These are phyloP conservation scores for Berkeleyomyces rouxiae DNA, from an alignment of 2,329 filamentous ascomycete genomes.

Conservation along the genomic window DNA sequence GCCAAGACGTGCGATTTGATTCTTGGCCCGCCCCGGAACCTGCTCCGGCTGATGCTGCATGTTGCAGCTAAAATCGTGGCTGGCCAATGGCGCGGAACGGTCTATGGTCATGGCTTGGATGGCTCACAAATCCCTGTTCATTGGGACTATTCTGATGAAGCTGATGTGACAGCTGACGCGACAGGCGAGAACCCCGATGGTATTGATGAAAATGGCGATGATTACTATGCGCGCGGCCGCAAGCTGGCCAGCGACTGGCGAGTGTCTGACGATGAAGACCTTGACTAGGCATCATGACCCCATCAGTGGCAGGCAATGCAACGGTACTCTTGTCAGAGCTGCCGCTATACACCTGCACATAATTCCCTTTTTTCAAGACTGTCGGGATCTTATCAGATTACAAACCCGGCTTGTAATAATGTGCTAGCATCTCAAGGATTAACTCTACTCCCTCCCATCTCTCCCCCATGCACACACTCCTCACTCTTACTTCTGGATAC, in stretches of 20 bases:
- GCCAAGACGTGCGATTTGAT: constrained; percentile 63
- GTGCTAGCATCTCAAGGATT: neutral
- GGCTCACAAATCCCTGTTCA: constrained; percentile 39
- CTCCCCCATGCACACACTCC: neutral
- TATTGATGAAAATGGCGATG: constrained; percentile 12
- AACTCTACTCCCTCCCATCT: neutral
- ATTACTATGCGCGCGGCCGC: constrained; percentile 11
- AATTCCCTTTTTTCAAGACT: neutral
- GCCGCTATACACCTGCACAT: neutral
- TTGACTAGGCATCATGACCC: constrained; percentile 6
- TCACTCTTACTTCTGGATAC: neutral
- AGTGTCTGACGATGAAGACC: constrained; percentile 9
- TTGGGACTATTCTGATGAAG: constrained; percentile 45
- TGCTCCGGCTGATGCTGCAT: constrained; percentile 63
- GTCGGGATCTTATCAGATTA: neutral
- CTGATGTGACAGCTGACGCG: constrained; percentile 19
- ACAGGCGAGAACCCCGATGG: neutral
- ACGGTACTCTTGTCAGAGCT: neutral
- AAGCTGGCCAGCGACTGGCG: constrained; percentile 9
- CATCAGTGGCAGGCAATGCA: neutral
- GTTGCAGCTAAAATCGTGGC: constrained; percentile 61
- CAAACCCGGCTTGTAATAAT: neutral
- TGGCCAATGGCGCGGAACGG: constrained; percentile 44
- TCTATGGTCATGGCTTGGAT: constrained; percentile 36
- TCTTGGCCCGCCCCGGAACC: constrained; percentile 61